Percentiles rank a stretch among this genome's conserved stretches.
phyloP scores from a whole-genome alignment of 2,329 filamentous ascomycete genomes.

The Ophiocordyceps camponoti-rufipedis region DNA sequence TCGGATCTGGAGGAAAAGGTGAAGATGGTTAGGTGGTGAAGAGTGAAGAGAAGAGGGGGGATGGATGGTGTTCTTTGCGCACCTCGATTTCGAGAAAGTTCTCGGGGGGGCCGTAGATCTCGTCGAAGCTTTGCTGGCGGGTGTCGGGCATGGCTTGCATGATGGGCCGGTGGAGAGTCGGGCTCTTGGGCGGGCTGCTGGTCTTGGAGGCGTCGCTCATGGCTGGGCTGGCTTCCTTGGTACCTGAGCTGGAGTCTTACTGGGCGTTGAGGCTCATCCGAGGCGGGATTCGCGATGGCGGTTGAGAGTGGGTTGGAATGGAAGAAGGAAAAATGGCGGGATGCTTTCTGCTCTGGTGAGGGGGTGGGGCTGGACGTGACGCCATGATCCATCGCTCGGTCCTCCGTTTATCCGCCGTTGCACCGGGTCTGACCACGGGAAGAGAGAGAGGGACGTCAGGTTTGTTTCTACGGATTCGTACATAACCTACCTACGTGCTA shows the following conservation, averaged over 20 bases:
- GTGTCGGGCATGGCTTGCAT: constrained; percentile 53
- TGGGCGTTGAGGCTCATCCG: background rate
- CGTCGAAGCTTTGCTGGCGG: constrained; percentile 89
- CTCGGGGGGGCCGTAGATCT: constrained; percentile 96
- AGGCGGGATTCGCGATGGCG: too few relatives aligned
- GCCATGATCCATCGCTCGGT: background rate
- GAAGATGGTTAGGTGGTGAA: too few relatives aligned
- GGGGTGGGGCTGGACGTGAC: background rate
- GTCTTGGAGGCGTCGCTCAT: constrained; percentile 2
- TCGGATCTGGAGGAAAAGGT: constrained; percentile 43
- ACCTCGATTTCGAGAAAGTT: constrained; percentile 99
- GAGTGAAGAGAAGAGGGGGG: too few relatives aligned
- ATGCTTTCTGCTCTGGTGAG: too few relatives aligned
- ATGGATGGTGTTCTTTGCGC: background rate
- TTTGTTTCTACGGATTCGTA: too few relatives aligned
- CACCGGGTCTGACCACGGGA: too few relatives aligned
- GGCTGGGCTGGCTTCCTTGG: background rate
- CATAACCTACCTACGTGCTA: too few relatives aligned
- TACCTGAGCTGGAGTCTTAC: background rate
- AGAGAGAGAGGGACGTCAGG: too few relatives aligned
- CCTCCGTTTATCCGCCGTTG: background rate
- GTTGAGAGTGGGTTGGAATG: too few relatives aligned
- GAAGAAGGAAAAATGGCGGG: too few relatives aligned
- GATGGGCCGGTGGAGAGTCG: constrained; percentile 28
- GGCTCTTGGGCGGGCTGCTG: constrained; percentile 10